Conservation (phyloP, 2,329 filamentous ascomycete species). For the Paecilomyces formosus region DNA sequence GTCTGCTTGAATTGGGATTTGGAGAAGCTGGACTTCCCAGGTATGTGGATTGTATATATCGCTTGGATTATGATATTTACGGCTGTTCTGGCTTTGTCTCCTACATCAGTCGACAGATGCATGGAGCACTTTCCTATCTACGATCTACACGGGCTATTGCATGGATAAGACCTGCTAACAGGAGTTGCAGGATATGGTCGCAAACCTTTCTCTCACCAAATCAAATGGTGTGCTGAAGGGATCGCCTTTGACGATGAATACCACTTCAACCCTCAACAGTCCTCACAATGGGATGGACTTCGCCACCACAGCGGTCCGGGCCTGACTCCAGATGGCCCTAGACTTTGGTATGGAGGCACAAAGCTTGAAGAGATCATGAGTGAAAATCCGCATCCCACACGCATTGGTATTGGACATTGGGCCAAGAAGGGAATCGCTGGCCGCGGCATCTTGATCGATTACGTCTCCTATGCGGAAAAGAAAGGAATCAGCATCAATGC, state of each 20-base stretch:
- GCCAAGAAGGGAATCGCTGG: slow-evolving; percentile 32
- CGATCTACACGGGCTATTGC: background rate
- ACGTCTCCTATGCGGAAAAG: slow-evolving; percentile 26
- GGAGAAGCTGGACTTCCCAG: slow-evolving; percentile 44
- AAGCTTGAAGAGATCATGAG: slow-evolving; percentile 24
- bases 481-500: slow-evolving; percentile 24
- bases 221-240: slow-evolving; percentile 41
- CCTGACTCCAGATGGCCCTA: slow-evolving; percentile 22
- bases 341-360: slow-evolving; percentile 29
- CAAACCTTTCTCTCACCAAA: slow-evolving; percentile 45
- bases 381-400: slow-evolving; percentile 17
- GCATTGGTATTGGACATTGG: slow-evolving; percentile 32
- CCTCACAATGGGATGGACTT: slow-evolving; percentile 49
- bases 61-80: background rate
- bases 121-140: background rate
- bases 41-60: slow-evolving; percentile 7
- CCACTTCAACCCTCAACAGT: slow-evolving; percentile 47
- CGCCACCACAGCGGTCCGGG: slow-evolving; percentile 43
- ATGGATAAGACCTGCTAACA: background rate
- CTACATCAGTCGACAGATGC: background rate
- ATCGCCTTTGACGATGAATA: slow-evolving; percentile 45
- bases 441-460: slow-evolving; percentile 34
- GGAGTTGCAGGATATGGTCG: slow-evolving; percentile 40
- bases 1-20: slow-evolving; percentile 52
- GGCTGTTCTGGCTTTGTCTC: background rate